Evolutionary conservation across 352 stramenopile genomes (phyloP).

Genomic region (Phytopythium mirpurense): DNA sequence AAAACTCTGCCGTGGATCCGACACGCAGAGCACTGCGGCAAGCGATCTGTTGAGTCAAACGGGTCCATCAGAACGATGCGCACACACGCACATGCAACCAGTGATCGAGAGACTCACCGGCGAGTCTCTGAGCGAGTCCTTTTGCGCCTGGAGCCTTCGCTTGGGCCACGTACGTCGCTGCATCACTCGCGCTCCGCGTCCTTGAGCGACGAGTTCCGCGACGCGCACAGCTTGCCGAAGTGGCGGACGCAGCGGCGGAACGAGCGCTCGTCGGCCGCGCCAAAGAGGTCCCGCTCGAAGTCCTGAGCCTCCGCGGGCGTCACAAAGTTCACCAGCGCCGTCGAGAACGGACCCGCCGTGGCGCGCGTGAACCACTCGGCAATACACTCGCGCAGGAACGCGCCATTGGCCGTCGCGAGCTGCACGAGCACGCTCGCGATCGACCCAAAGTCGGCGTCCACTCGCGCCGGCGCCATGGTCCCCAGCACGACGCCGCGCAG

Average conservation of each 20-base stretch:
- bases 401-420: slow-evolving; percentile 60
- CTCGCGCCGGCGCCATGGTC: slow-evolving; percentile 42
- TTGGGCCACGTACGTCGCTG: background rate
- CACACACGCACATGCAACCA: background rate
- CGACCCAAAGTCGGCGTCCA: slow-evolving; percentile 82
- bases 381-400: slow-evolving; percentile 49
- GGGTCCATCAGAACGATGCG: background rate
- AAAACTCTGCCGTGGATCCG: background rate
- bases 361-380: slow-evolving; percentile 61
- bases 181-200: slow-evolving; percentile 19
- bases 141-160: background rate
- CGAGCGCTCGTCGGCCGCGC: slow-evolving; percentile 47
- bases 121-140: background rate
- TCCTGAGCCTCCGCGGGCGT: slow-evolving; percentile 43
- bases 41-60: background rate
- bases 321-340: slow-evolving; percentile 47
- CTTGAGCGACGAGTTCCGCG: slow-evolving; percentile 55
- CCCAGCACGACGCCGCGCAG: slow-evolving; percentile 63
- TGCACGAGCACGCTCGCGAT: slow-evolving; percentile 66
- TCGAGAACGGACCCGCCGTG: slow-evolving; percentile 27
- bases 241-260: slow-evolving; percentile 74
- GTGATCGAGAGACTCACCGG: background rate
- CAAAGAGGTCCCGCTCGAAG: slow-evolving; percentile 72
- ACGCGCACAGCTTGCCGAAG: slow-evolving; percentile 79
- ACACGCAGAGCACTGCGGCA: background rate